Conservation (phyloP, 1,139 yeast species). For the Geotrichum carabidarum region DNA sequence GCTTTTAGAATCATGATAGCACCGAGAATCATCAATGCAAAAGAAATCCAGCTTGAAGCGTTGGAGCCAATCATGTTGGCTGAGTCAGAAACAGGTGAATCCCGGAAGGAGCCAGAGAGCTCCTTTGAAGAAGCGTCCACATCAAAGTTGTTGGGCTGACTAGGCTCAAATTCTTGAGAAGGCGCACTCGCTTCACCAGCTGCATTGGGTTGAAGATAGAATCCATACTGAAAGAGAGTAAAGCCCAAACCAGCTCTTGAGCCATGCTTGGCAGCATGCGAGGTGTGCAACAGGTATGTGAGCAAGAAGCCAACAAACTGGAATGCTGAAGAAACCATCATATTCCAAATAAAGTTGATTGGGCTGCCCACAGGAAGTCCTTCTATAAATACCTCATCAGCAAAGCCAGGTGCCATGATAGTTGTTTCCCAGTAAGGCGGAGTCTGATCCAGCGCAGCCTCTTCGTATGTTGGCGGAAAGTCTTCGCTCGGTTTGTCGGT, state of each 20-base stretch:
- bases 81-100: slow-evolving; percentile 27
- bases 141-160: slow-evolving; percentile 40
- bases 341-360: slow-evolving; percentile 85
- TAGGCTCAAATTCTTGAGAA: slow-evolving; percentile 41
- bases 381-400: slow-evolving; percentile 88
- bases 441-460: slow-evolving; percentile 88
- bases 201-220: slow-evolving; percentile 57
- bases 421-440: slow-evolving; percentile 99
- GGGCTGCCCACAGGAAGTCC: slow-evolving; percentile 93
- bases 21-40: slow-evolving; percentile 64
- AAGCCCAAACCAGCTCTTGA: slow-evolving; percentile 88
- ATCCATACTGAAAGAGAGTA: slow-evolving; percentile 75
- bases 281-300: slow-evolving; percentile 86
- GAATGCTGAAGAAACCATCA: slow-evolving; percentile 79
- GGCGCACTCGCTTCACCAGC: slow-evolving; percentile 35
- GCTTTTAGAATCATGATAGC: slow-evolving; percentile 61
- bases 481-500: slow-evolving; percentile 43
- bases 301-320: slow-evolving; percentile 90
- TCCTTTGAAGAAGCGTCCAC: slow-evolving; percentile 33
- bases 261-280: slow-evolving; percentile 96
- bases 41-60: slow-evolving; percentile 40
- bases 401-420: slow-evolving; percentile 69
- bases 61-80: slow-evolving; percentile 13
- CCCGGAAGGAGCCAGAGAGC: slow-evolving; percentile 29
- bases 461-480: slow-evolving; percentile 86